Percentiles rank a stretch among this genome's conserved stretches.
phyloP scores from a whole-genome alignment of 371 early-diverging fungal genomes.

The Dinochytrium kinnereticum region DNA sequence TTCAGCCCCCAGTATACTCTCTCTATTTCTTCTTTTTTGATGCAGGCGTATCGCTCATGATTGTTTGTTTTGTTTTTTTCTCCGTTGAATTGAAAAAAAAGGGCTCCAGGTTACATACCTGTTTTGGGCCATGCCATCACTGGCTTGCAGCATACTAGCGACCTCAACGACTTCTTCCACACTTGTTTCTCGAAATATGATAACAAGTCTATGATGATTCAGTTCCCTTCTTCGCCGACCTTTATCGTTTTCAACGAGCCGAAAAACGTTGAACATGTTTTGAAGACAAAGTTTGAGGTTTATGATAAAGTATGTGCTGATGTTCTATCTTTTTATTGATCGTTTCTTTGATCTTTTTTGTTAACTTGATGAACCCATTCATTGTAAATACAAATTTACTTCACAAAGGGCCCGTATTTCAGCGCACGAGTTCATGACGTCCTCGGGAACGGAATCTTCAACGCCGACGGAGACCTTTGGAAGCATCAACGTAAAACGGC shows the following conservation, averaged over 20 bases:
- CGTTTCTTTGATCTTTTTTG: too few species aligned
- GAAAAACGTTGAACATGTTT: slow-evolving; percentile 36
- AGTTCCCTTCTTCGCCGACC: slow-evolving; percentile 23
- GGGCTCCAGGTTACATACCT: neutral
- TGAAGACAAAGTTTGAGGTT: slow-evolving; percentile 39
- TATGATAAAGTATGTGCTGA: slow-evolving; percentile 50
- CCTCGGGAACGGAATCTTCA: slow-evolving; percentile 73
- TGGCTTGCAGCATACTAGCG: neutral
- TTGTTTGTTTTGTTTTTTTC: neutral
- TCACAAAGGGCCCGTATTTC: too few species aligned
- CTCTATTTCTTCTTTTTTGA: neutral
- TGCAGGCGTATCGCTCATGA: neutral
- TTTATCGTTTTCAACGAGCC: slow-evolving; percentile 34
- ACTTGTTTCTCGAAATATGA: neutral
- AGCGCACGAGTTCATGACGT: slow-evolving; percentile 41
- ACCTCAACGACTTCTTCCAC: slow-evolving; percentile 2
- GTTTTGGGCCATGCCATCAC: neutral
- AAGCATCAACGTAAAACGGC: slow-evolving; percentile 71
- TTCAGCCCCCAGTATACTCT: too few species aligned
- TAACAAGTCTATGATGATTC: neutral
- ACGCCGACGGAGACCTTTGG: slow-evolving; percentile 71
- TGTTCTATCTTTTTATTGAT: too few species aligned
- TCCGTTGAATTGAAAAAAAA: neutral
- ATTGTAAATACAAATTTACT: too few species aligned
- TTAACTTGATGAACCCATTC: too few species aligned